Evolutionary conservation across 352 stramenopile genomes (phyloP).

Genomic region (Phytopythium sindhum): DNA sequence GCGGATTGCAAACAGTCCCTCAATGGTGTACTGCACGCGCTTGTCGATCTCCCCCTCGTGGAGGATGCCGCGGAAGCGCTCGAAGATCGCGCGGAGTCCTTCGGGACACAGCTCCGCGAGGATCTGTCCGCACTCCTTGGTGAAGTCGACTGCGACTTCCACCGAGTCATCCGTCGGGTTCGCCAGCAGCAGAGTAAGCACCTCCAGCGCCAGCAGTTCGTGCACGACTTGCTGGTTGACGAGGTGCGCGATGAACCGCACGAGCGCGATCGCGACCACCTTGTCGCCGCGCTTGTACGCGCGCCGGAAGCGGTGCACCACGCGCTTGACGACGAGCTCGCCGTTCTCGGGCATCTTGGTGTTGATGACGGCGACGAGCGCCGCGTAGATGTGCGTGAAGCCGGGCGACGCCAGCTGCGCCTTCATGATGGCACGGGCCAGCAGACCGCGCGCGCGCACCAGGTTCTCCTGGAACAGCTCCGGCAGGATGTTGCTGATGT

Average conservation of each 20-base stretch:
- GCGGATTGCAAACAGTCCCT: slow-evolving; percentile 95
- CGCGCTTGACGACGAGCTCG: slow-evolving; percentile 91
- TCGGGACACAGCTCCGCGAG: slow-evolving; percentile 81
- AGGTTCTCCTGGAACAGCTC: slow-evolving; percentile 98
- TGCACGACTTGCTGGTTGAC: slow-evolving; percentile 99
- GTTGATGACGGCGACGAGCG: slow-evolving; percentile 97
- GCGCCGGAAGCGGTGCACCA: slow-evolving; percentile 94
- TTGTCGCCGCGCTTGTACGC: slow-evolving; percentile 98
- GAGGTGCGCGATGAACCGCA: slow-evolving; percentile 97
- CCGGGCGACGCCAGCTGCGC: slow-evolving; percentile 94
- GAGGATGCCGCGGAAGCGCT: slow-evolving; percentile 96
- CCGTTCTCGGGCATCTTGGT: slow-evolving; percentile 98
- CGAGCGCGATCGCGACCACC: slow-evolving; percentile 91
- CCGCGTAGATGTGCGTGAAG: slow-evolving; percentile 97
- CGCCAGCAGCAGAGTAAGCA: slow-evolving; percentile 96
- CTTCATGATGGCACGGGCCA: slow-evolving; percentile 95
- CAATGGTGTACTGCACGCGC: slow-evolving; percentile 98
- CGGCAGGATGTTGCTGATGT: slow-evolving; percentile 95
- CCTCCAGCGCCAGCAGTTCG: slow-evolving; percentile 96
- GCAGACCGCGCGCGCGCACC: slow-evolving; percentile 92
- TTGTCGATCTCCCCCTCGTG: slow-evolving; percentile 98
- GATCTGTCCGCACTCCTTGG: slow-evolving; percentile 94
- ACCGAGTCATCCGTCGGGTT: slow-evolving; percentile 98
- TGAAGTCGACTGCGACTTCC: slow-evolving; percentile 97
- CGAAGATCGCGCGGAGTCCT: slow-evolving; percentile 95